Base-by-base conservation (phyloP, 1,139 yeast species). In the Torulaspora globosa region DNA sequence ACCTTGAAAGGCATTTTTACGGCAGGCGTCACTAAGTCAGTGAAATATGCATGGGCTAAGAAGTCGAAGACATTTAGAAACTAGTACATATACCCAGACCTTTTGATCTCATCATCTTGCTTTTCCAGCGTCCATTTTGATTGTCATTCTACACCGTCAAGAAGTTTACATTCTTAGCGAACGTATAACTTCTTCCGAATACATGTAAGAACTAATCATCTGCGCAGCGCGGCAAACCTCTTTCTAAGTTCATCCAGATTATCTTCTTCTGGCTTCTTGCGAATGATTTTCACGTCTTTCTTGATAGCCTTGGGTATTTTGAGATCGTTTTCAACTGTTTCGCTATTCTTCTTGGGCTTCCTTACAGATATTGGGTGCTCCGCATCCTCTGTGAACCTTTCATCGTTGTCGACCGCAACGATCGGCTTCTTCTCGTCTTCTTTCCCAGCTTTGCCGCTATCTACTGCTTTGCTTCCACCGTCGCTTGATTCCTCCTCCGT, bases 1-100 rank as follows among this genome's bases (percentile, higher is more conserved):
- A 80, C 88, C 26, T 57, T 80, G 16, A 89, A 90, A 63, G 98
- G 99, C 0, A 59, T 92, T 3, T 70, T 86, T 33, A 88, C 95
- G 2, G 96, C 97, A 1, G 98, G 99, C 1, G 47, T 87, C 1
- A 62, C 72, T 26, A 84, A 86, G 62, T 81, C 95, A 14, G 63
- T 80, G 39, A 77, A 74, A 54, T 92, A 92, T 66, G 92, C 96
- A 3, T 68, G 78, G 63, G 96, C 90, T 45, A 92, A 92, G 67
- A 75, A 74, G 50, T 46, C 63, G 48, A 62, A 60, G 43, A 43
- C 48, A 9, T 41, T 36, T 39, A 40, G 23, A 10, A 45, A 45
- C 16, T 45, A 26, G 26, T 21, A 14, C 23, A 12, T 16, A 14
- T 31, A 14, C 36, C 28, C 15, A 32, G 15, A 12, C 7, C 28